phyloP scores from a whole-genome alignment of 2,329 filamentous ascomycete genomes.

The Ophiosphaerella narmari region DNA sequence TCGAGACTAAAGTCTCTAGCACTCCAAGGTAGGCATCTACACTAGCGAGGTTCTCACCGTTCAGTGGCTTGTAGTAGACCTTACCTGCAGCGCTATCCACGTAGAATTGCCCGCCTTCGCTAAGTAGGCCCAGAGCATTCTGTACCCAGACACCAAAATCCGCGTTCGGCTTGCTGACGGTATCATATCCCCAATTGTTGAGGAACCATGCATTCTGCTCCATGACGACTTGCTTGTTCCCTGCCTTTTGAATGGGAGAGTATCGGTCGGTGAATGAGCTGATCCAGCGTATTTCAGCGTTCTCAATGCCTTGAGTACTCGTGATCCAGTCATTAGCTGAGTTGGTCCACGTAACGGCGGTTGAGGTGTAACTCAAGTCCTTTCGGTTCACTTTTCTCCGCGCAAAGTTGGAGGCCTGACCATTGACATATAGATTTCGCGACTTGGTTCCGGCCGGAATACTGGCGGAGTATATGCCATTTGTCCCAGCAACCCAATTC shows the following conservation, averaged over 20 bases:
- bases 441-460: slow-evolving; percentile 14
- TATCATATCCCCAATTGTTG: slow-evolving; percentile 20
- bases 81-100: slow-evolving; percentile 16
- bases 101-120: slow-evolving; percentile 19
- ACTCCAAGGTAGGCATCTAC: slow-evolving; percentile 13
- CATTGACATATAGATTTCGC: slow-evolving; percentile 19
- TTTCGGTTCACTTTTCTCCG: slow-evolving; percentile 18
- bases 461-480: slow-evolving; percentile 13
- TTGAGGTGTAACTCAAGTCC: slow-evolving; percentile 13
- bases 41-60: slow-evolving; percentile 15
- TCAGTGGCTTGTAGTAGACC: slow-evolving; percentile 18
- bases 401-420: slow-evolving; percentile 19
- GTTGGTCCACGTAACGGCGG: slow-evolving; percentile 13
- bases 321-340: slow-evolving; percentile 16
- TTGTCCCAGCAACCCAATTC: slow-evolving; percentile 11
- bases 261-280: slow-evolving; percentile 21
- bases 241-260: slow-evolving; percentile 11
- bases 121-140: slow-evolving; percentile 15
- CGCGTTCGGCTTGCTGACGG: slow-evolving; percentile 12
- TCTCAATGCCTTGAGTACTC: slow-evolving; percentile 11
- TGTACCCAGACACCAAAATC: slow-evolving; percentile 23
- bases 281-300: slow-evolving; percentile 19
- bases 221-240: slow-evolving; percentile 16
- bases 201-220: slow-evolving; percentile 17
- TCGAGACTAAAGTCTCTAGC: slow-evolving; percentile 12